Evolutionary conservation across 2,329 filamentous ascomycete genomes (phyloP).

Genomic region (Colletotrichum filicis): DNA sequence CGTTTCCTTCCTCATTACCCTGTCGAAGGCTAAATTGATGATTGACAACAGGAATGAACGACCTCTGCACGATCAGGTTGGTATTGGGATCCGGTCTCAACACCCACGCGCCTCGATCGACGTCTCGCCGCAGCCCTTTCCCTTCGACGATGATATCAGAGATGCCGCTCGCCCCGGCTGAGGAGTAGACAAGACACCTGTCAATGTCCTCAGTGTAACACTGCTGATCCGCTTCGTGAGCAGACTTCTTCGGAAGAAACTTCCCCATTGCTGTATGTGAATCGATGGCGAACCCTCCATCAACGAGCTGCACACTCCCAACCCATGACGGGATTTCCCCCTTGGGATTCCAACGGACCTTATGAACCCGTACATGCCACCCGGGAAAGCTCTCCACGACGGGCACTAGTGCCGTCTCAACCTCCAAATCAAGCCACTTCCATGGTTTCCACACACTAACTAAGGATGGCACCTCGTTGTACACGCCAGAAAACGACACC

Average conservation of each 20-base stretch:
- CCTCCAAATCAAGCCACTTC: conserved; percentile 16
- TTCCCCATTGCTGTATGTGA: conserved; percentile 1
- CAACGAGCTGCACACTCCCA: conserved; percentile 26
- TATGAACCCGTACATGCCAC: conserved; percentile 34
- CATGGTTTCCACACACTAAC: conserved; percentile 35
- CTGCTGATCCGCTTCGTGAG: neutral
- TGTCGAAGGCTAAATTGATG: conserved; percentile 1
- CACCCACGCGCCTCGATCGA: neutral
- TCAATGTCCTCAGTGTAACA: neutral
- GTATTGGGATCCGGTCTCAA: conserved; percentile 37
- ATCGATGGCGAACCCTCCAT: conserved; percentile 35
- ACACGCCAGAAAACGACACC: neutral
- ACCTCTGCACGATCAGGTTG: conserved; percentile 32
- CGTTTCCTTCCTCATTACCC: neutral
- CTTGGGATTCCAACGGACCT: conserved; percentile 1
- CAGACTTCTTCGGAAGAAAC: neutral
- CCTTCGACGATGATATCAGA: conserved; percentile 2
- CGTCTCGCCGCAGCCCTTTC: neutral
- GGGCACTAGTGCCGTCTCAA: conserved; percentile 31
- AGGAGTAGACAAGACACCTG: conserved; percentile 11
- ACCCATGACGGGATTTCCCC: conserved; percentile 6
- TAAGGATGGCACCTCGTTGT: conserved; percentile 1
- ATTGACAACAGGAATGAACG: conserved; percentile 20
- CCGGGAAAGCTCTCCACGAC: conserved; percentile 8
- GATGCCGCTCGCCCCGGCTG: conserved; percentile 29